A percentile compares a stretch with the other conserved stretches of the same genome.
Evolutionary conservation across 169 alveolate genomes (phyloP).

Genomic region (Eimeria sp.): DNA sequence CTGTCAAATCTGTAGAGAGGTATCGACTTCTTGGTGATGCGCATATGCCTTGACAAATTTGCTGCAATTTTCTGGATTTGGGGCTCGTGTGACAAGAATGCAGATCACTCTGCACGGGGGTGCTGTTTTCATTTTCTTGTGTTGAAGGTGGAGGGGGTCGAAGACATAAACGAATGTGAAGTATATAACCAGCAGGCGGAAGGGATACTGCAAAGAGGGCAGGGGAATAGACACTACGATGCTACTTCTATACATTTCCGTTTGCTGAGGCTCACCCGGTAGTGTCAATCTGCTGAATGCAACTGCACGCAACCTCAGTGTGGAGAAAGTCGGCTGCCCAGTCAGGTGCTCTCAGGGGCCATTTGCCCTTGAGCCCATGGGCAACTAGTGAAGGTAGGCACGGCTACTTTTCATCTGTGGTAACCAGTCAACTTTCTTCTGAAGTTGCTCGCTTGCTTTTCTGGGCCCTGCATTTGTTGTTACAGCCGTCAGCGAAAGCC

Average conservation of each 20-base stretch:
- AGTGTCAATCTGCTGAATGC: neutral
- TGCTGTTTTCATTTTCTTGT: neutral
- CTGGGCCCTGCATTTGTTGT: neutral
- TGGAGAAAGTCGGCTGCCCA: slow-evolving; percentile 74
- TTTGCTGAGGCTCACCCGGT: neutral
- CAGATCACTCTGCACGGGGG: neutral
- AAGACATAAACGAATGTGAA: neutral
- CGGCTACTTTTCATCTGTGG: neutral
- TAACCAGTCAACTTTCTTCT: neutral
- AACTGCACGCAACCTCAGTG: slow-evolving; percentile 70
- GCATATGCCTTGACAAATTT: neutral
- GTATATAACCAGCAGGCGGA: slow-evolving; percentile 10
- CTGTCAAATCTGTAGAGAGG: neutral
- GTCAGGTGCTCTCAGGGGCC: slow-evolving; percentile 36
- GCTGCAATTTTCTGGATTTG: neutral
- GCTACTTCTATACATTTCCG: neutral
- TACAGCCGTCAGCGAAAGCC: neutral
- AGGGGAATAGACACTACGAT: neutral
- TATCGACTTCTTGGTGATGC: neutral
- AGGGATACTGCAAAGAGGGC: neutral
- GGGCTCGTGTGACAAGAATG: slow-evolving; percentile 16
- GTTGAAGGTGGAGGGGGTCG: neutral
- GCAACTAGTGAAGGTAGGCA: neutral
- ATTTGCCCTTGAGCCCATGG: slow-evolving; percentile 4
- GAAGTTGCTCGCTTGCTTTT: neutral